phyloP scores from a whole-genome alignment of 768 basidiomycete species.

The Agrocybe praecox region DNA sequence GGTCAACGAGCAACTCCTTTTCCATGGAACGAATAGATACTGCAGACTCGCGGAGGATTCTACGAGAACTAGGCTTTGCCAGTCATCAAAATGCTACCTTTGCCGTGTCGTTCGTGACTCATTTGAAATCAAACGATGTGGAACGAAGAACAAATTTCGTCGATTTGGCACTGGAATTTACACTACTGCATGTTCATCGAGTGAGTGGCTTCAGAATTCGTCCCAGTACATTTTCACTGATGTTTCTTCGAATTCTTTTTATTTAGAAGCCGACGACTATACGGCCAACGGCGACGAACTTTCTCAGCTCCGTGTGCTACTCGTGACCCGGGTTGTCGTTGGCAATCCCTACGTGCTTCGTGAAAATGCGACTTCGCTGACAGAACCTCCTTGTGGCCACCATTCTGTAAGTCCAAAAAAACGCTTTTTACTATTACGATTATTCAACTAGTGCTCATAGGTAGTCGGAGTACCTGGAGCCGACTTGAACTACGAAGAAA shows the following conservation, averaged over 20 bases:
- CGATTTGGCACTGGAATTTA: constrained; percentile 77
- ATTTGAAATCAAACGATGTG: constrained; percentile 62
- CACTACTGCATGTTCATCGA: constrained; percentile 66
- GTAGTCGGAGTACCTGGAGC: constrained; percentile 64
- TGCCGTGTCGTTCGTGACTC: constrained; percentile 61
- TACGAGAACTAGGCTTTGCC: constrained; percentile 48
- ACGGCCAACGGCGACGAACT: constrained; percentile 41
- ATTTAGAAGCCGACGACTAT: constrained; percentile 70
- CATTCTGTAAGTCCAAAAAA: constrained; percentile 48
- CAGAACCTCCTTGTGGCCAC: constrained; percentile 55
- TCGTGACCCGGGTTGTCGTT: constrained; percentile 66
- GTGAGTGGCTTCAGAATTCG: constrained; percentile 34
- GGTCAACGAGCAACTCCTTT: constrained; percentile 60
- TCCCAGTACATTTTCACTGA: neutral
- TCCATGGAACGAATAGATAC: constrained; percentile 66
- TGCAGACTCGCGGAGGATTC: constrained; percentile 60
- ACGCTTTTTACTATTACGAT: constrained; percentile 1
- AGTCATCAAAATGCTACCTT: constrained; percentile 50
- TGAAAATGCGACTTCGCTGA: constrained; percentile 48
- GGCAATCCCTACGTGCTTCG: constrained; percentile 56
- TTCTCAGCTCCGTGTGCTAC: constrained; percentile 48
- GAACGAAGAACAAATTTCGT: constrained; percentile 59
- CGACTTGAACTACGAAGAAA: constrained; percentile 71
- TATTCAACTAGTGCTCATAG: constrained; percentile 28
- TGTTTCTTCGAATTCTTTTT: neutral